A percentile compares a stretch with the other conserved stretches of the same genome.
Conservation (phyloP, 306 rosid species). For the Biancaea sappan region DNA sequence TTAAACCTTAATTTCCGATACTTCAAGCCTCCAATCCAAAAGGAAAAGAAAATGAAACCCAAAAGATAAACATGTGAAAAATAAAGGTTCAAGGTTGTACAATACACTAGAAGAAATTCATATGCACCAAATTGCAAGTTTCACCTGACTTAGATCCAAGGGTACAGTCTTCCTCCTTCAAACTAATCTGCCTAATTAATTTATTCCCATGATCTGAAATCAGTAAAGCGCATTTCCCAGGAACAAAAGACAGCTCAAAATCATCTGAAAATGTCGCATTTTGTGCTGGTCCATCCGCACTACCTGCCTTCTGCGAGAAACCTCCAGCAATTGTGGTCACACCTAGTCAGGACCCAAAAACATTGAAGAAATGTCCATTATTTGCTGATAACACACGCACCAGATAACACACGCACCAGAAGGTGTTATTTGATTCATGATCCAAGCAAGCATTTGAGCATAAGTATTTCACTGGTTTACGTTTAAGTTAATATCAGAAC, state of each 20-base stretch:
- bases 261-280: slow-evolving; percentile 60
- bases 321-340: slow-evolving; percentile 81
- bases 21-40: background rate
- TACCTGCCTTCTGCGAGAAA: slow-evolving; percentile 39
- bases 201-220: slow-evolving; percentile 60
- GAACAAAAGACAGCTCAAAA: slow-evolving; percentile 59
- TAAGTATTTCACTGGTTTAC: background rate
- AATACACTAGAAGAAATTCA: background rate
- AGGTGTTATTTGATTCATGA: slow-evolving; percentile 6
- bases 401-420: slow-evolving; percentile 1
- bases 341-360: slow-evolving; percentile 46
- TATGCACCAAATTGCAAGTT: slow-evolving; percentile 30
- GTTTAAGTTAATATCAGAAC: background rate
- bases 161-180: slow-evolving; percentile 67
- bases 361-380: slow-evolving; percentile 18
- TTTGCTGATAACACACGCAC: slow-evolving; percentile 5
- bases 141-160: slow-evolving; percentile 51
- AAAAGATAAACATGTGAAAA: slow-evolving; percentile 22
- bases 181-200: slow-evolving; percentile 58
- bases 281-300: slow-evolving; percentile 62
- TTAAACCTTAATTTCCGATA: background rate
- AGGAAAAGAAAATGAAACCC: slow-evolving; percentile 6
- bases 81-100: background rate
- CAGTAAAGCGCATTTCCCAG: slow-evolving; percentile 54
- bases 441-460: background rate